Evolutionary conservation across 2,329 filamentous ascomycete species (phyloP), one percentile per base, ranked within the genome.

Genomic region (Sclerotinia borealis): DNA sequence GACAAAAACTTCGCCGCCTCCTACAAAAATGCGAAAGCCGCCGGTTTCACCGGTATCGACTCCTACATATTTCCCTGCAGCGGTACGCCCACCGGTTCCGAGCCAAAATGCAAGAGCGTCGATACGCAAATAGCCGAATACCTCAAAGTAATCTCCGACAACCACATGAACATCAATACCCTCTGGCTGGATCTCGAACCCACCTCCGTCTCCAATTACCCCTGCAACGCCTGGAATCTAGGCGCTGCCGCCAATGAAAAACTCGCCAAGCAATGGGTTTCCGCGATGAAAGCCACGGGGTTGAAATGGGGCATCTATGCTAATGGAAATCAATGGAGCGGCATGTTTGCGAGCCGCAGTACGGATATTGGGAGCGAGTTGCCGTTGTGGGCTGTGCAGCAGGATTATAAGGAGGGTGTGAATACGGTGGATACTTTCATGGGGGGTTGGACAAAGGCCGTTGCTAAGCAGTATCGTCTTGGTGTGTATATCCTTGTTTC

Each of bases 101-200:
- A 61, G 17, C 68, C 68, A 4, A 55, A 67, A 11, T 72, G 70
- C 51, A 72, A 72, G 34, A 56, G 60, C 15, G 64, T 67, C 8
- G 43, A 59, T 8, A 65, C 64, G 1, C 70, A 71, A 39, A 59
- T 72, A 15, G 59, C 63, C 13, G 70, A 72, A 29, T 66, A 71
- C 34, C 55, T 69, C 19, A 61, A 39, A 22, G 64, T 62, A 7
- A 62, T 72, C 15, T 59, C 65, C 19, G 55, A 54, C 25, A 69
- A 68, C 37, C 63, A 59, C 1, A 67, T 71, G 63, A 49, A 56
- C 0, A 66, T 69, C n/a, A 29, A 48, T n/a, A 55, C 62, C 15
- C 64, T 71, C 22, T 71, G 70, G 70, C 66, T 72, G 9, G 70
- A 72, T 58, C 61, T 72, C 11, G 70, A 72, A 36, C 68, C 67